Evolutionary conservation across 805 yeast genomes (phyloP).

Genomic region (Candida nonsorbophila): DNA sequence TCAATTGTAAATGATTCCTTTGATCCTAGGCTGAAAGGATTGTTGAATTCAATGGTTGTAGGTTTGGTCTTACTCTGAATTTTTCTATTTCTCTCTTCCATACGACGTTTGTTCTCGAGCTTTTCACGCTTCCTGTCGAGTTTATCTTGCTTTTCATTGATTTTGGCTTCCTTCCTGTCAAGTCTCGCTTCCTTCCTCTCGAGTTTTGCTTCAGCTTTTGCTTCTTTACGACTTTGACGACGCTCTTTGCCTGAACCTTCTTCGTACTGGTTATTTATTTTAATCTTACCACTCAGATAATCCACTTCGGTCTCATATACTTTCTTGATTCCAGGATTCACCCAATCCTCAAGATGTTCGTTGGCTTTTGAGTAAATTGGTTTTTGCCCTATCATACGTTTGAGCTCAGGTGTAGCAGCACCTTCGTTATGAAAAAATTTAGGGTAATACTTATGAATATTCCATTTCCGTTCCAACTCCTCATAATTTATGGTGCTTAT

Average conservation of each 20-base stretch:
- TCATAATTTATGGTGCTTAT: slow-evolving; percentile 27
- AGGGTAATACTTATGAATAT: slow-evolving; percentile 36
- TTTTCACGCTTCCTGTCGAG: slow-evolving; percentile 1
- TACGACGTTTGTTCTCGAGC: slow-evolving; percentile 4
- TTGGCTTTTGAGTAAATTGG: slow-evolving; percentile 39
- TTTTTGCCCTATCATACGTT: slow-evolving; percentile 25
- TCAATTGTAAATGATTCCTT: slow-evolving; percentile 2
- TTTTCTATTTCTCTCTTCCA: slow-evolving; percentile 4
- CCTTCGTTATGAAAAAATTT: slow-evolving; percentile 32
- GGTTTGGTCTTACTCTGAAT: slow-evolving; percentile 7
- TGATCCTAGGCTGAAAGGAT: slow-evolving; percentile 9
- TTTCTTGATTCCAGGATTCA: slow-evolving; percentile 11
- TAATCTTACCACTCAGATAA: slow-evolving; percentile 8
- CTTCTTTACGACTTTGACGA: slow-evolving; percentile 1
- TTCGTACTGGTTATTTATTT: slow-evolving; percentile 5
- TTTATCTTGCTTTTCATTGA: not conserved
- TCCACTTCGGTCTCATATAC: slow-evolving; percentile 12
- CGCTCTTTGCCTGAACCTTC: slow-evolving; percentile 3
- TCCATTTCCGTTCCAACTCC: slow-evolving; percentile 25
- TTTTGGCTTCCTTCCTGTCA: not conserved
- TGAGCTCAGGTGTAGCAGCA: slow-evolving; percentile 30
- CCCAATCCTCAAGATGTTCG: slow-evolving; percentile 17
- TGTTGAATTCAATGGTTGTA: slow-evolving; percentile 5
- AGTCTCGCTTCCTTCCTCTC: slow-evolving; percentile 2
- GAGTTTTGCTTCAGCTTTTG: slow-evolving; percentile 1